phyloP scores from a whole-genome alignment of 225 moss, liverwort and hornwort species.

The Bryum argenteum region DNA sequence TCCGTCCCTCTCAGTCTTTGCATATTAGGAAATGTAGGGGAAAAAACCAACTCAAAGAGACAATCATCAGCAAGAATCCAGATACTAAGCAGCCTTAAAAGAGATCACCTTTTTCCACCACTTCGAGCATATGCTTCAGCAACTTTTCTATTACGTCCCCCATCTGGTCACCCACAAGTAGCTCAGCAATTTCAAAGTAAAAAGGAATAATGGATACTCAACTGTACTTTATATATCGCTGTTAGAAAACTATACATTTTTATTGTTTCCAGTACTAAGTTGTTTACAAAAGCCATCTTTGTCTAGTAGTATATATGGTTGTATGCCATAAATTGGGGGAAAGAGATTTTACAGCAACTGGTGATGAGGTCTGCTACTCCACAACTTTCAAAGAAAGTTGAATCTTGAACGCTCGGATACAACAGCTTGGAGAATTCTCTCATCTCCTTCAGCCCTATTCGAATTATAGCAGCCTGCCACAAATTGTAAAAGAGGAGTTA shows the following conservation, averaged over 20 bases:
- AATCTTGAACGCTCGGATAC: conserved; percentile 61
- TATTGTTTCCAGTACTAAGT: too few relatives aligned
- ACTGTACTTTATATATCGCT: too few relatives aligned
- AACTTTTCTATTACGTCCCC: conserved; percentile 79
- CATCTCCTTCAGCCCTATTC: conserved; percentile 77
- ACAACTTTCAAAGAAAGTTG: conserved; percentile 78
- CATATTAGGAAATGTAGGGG: too few relatives aligned
- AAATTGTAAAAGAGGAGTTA: background rate
- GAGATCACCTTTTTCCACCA: conserved; percentile 57
- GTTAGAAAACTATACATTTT: too few relatives aligned
- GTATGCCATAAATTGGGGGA: background rate
- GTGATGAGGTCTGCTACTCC: conserved; percentile 78
- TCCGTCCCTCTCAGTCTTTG: too few relatives aligned
- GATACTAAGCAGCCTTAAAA: too few relatives aligned
- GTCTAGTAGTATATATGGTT: background rate
- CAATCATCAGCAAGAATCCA: too few relatives aligned
- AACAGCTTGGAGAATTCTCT: conserved; percentile 60
- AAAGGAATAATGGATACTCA: too few relatives aligned
- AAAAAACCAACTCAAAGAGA: too few relatives aligned
- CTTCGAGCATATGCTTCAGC: conserved; percentile 64
- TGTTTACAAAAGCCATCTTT: too few relatives aligned
- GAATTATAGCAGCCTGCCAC: conserved; percentile 73
- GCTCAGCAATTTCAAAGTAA: too few relatives aligned
- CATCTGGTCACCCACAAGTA: conserved; percentile 45
- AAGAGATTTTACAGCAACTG: conserved; percentile 54